A percentile compares a stretch with the other conserved stretches of the same genome.
phyloP scores from a whole-genome alignment of 176 grass and related monocot genomes.

The Cymbopogon citratus region DNA sequence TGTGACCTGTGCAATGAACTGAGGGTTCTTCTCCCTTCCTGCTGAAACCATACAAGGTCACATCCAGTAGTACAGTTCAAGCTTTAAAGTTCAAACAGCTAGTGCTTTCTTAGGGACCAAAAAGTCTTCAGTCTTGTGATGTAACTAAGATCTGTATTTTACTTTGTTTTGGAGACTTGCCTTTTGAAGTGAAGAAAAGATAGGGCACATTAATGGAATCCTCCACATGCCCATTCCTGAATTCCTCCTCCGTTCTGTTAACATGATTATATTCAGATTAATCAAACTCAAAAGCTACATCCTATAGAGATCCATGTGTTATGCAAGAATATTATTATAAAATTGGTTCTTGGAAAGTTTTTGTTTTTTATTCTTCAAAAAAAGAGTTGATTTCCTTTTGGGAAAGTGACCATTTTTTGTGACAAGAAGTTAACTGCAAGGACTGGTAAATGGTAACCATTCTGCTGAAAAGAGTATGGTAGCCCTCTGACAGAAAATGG shows the following conservation, averaged over 20 bases:
- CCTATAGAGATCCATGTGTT: not conserved
- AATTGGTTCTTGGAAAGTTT: not conserved
- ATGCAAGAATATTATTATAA: not conserved
- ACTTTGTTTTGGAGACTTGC: conserved; percentile 11
- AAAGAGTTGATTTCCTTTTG: not conserved
- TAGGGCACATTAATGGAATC: conserved; percentile 58
- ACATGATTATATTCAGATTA: not conserved
- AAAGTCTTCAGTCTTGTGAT: not conserved
- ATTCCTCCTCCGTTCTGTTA: conserved; percentile 63
- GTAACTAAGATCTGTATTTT: not conserved
- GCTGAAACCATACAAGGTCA: conserved; percentile 6
- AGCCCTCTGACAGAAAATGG: not conserved
- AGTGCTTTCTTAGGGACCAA: not conserved
- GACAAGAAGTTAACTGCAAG: not conserved
- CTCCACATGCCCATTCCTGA: conserved; percentile 54
- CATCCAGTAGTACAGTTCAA: not conserved
- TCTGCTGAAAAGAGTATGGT: not conserved
- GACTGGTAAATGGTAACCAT: too few relatives aligned
- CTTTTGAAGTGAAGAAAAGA: conserved; percentile 49
- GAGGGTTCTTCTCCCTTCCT: conserved; percentile 65
- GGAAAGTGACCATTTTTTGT: not conserved
- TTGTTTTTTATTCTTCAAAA: not conserved
- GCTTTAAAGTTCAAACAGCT: not conserved
- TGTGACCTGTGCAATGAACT: conserved; percentile 54
- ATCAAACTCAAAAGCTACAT: not conserved